phyloP scores from a whole-genome alignment of 1,139 yeast genomes.

The Wickerhamomyces sp. region DNA sequence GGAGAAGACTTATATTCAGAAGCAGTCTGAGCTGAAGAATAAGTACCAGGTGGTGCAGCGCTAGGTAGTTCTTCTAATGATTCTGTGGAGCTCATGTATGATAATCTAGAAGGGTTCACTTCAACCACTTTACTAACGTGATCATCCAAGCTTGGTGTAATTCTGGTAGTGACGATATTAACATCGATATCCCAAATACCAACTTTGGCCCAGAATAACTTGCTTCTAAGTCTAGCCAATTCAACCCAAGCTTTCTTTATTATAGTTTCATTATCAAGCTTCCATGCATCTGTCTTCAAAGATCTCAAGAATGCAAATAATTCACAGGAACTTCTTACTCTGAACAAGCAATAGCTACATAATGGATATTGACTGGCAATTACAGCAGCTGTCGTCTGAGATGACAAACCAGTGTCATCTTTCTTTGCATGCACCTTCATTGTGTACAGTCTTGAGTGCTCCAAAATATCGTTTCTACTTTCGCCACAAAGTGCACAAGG shows the following conservation, averaged over 20 bases:
- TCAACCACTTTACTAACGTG: slow-evolving; percentile 5
- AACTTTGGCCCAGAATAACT: slow-evolving; percentile 78
- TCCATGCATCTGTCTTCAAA: slow-evolving; percentile 48
- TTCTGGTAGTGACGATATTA: slow-evolving; percentile 27
- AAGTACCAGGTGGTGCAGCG: not conserved
- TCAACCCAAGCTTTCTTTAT: slow-evolving; percentile 54
- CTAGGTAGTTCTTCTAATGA: slow-evolving; percentile 1
- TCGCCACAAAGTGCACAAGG: slow-evolving; percentile 87
- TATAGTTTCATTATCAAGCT: slow-evolving; percentile 36
- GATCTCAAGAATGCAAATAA: slow-evolving; percentile 70
- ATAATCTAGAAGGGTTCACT: slow-evolving; percentile 4
- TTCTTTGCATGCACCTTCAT: slow-evolving; percentile 40
- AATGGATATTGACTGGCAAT: slow-evolving; percentile 52
- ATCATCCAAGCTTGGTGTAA: slow-evolving; percentile 28
- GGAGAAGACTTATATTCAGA: slow-evolving; percentile 16
- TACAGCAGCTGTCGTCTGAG: slow-evolving; percentile 11
- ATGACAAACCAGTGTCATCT: slow-evolving; percentile 14
- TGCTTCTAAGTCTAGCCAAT: slow-evolving; percentile 48
- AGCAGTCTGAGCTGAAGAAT: not conserved
- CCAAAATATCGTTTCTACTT: slow-evolving; percentile 58
- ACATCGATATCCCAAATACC: slow-evolving; percentile 47
- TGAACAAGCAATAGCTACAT: slow-evolving; percentile 77
- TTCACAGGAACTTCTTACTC: slow-evolving; percentile 77
- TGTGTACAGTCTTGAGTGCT: slow-evolving; percentile 73
- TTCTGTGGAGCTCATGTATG: slow-evolving; percentile 10